Evolutionary conservation across 139 green algal genomes (phyloP), one percentile per base, ranked within the genome.

Genomic region (Picochlorum sp.): DNA sequence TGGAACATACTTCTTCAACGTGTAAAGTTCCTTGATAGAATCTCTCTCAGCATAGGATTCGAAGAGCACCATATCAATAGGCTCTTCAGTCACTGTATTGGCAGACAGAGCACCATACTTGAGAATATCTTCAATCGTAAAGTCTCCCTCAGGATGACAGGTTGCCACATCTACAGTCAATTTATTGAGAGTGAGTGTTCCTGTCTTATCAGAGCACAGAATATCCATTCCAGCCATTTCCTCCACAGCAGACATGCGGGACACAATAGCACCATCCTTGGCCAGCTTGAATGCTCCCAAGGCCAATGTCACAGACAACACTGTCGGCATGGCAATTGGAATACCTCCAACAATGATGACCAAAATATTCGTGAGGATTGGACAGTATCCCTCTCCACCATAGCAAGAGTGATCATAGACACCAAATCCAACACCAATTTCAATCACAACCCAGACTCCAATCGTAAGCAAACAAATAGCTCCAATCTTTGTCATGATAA

Each of bases 161-260:
- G 70, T 74, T 34, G 50, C 30, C 21, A 67, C 45, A 60, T 84
- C 77, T 28, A 83, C 76, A 9, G 62, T 77, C 5, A 83, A 61
- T 75, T 94, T 89, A 81, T 94, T 91, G 11, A 91, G 77, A 4
- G 86, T 94, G 18, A 94, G 79, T 5, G 86, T 93, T 65, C 86
- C 87, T n/a, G 88, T 95, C 75, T 95, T 95, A 79, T 95, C 88
- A 18, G 82, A 92, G 86, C 87, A 95, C 28, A 95, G 85, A 45
- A 95, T 86, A 79, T 91, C 77, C 84, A 95, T 91, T 66, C 88
- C 83, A 23, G 86, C 88, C 86, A 95, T 89, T 79, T 95, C 88
- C 83, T 95, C 87, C 20, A 95, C 85, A 18, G 86, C 88, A 3
- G 68, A 80, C 82, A 96, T 86, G 45, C 89, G 83, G 0, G 83